A percentile compares a stretch with the other conserved stretches of the same genome.
Conservation (phyloP, 495 filamentous ascomycete genomes). For the Lindgomyces ingoldianus region DNA sequence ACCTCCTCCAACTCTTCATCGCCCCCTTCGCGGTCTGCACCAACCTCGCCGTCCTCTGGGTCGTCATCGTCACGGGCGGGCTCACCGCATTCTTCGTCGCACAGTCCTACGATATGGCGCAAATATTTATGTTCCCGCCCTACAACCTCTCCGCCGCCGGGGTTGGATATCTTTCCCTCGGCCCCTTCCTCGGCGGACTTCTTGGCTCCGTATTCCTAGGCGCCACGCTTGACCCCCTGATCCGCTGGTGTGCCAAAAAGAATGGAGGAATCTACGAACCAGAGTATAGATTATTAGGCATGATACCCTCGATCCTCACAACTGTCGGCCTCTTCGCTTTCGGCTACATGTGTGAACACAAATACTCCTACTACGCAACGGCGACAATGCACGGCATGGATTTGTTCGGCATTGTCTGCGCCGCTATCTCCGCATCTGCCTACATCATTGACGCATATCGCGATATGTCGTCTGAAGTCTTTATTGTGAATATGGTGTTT, state of each 20-base stretch:
- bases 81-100: constrained; percentile 36
- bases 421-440: constrained; percentile 21
- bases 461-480: constrained; percentile 32
- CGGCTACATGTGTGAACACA: constrained; percentile 28
- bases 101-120: constrained; percentile 35
- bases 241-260: constrained; percentile 34
- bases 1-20: constrained; percentile 35
- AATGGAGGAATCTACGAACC: constrained; percentile 36
- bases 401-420: constrained; percentile 31
- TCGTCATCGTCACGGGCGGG: constrained; percentile 33
- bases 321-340: constrained; percentile 30
- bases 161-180: constrained; percentile 37
- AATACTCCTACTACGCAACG: constrained; percentile 29
- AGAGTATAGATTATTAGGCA: constrained; percentile 30
- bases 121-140: constrained; percentile 38
- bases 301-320: constrained; percentile 16
- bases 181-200: constrained; percentile 35
- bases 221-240: constrained; percentile 29
- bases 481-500: constrained; percentile 39
- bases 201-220: constrained; percentile 30
- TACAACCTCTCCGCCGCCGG: constrained; percentile 34
- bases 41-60: constrained; percentile 33
- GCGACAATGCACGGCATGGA: constrained; percentile 26
- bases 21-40: constrained; percentile 31
- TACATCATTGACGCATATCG: constrained; percentile 38